A percentile compares a stretch with the other conserved stretches of the same genome.
Evolutionary conservation across 1,284 basidiomycete species (phyloP).

Genomic region (Trichosporon faecale): DNA sequence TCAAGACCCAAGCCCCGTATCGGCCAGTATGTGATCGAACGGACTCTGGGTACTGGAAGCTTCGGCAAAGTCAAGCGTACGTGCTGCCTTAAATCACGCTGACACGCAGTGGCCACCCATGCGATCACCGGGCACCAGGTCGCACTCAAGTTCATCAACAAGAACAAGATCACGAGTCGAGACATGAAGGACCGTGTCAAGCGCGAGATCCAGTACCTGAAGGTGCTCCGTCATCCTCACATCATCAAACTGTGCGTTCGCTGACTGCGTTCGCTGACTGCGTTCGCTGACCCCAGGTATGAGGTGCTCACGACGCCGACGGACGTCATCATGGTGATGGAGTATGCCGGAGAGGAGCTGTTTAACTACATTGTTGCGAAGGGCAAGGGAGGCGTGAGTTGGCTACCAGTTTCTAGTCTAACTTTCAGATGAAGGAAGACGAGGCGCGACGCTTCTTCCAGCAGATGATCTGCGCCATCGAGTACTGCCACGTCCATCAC

Average conservation of each 20-base stretch:
- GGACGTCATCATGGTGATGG: slow-evolving; percentile 94
- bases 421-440: slow-evolving; percentile 70
- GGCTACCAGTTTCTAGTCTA: background rate
- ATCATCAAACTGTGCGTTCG: slow-evolving; percentile 81
- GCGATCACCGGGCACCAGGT: slow-evolving; percentile 92
- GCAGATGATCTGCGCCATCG: slow-evolving; percentile 91
- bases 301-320: slow-evolving; percentile 90
- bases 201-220: slow-evolving; percentile 93
- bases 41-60: slow-evolving; percentile 66
- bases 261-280: slow-evolving; percentile 7
- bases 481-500: slow-evolving; percentile 89
- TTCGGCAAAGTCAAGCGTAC: slow-evolving; percentile 98
- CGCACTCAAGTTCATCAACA: slow-evolving; percentile 96
- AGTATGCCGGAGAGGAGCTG: slow-evolving; percentile 86
- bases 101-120: slow-evolving; percentile 76
- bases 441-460: slow-evolving; percentile 90
- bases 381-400: slow-evolving; percentile 57
- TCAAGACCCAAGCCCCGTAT: slow-evolving; percentile 44
- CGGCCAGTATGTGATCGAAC: slow-evolving; percentile 54
- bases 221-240: slow-evolving; percentile 83
- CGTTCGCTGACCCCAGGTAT: slow-evolving; percentile 61
- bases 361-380: slow-evolving; percentile 93
- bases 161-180: slow-evolving; percentile 85
- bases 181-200: slow-evolving; percentile 89
- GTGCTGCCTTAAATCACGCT: slow-evolving; percentile 41